These are phyloP conservation scores for Diatrype stigma DNA, from an alignment of 2,329 filamentous ascomycete species.

Conservation along the genomic window DNA sequence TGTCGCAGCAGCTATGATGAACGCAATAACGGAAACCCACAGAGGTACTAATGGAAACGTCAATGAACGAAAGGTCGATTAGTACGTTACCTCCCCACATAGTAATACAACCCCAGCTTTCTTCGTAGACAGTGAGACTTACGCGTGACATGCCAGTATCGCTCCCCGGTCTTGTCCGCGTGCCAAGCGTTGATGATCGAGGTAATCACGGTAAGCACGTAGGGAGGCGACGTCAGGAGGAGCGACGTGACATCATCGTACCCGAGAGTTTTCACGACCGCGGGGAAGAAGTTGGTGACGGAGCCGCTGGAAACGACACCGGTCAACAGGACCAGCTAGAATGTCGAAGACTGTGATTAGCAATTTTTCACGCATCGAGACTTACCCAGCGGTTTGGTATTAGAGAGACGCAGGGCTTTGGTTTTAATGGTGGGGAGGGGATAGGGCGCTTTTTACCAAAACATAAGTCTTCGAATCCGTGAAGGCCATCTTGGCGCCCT, in stretches of 20 bases:
- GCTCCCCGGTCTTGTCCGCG: conserved; percentile 66
- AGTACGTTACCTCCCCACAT: too few species aligned
- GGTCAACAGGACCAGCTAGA: conserved; percentile 50
- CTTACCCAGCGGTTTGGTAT: too few species aligned
- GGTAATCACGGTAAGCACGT: conserved; percentile 57
- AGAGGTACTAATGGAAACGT: too few species aligned
- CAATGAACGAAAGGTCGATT: too few species aligned
- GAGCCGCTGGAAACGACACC: conserved; percentile 53
- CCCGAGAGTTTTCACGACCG: conserved; percentile 65
- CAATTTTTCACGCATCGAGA: background rate
- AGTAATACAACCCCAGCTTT: too few species aligned
- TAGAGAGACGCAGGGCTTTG: too few species aligned
- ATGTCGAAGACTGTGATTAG: conserved; percentile 1
- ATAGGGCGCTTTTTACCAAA: conserved; percentile 35
- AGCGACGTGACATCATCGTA: conserved; percentile 57
- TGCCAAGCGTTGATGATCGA: conserved; percentile 65
- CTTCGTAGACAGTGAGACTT: too few species aligned
- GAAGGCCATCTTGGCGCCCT: conserved; percentile 53
- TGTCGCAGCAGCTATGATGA: conserved; percentile 65
- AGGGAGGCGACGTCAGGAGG: conserved; percentile 41
- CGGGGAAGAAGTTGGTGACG: conserved; percentile 67
- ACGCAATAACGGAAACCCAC: conserved; percentile 57
- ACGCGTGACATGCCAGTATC: conserved; percentile 65
- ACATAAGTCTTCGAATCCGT: conserved; percentile 58
- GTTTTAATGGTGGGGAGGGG: too few species aligned